These are phyloP conservation scores for Penicillium malachiteum DNA, from an alignment of 495 filamentous ascomycete species.

Conservation along the genomic window DNA sequence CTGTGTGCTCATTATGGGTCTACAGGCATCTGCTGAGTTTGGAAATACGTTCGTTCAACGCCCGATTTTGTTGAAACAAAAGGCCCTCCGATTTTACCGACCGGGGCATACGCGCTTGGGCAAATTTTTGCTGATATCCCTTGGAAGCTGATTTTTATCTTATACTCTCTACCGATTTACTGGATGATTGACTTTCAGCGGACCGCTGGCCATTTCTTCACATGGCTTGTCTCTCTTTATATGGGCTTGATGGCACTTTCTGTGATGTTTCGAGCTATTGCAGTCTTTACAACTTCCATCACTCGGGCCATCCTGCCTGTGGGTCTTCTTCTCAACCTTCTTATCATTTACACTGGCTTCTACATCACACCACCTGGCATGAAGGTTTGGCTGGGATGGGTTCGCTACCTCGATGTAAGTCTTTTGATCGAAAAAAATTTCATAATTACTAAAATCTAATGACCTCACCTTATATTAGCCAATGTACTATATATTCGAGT, in stretches of 20 bases:
- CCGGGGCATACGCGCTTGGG: conserved; percentile 15
- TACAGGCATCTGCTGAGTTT: conserved; percentile 17
- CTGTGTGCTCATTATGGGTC: conserved; percentile 12
- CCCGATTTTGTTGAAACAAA: conserved; percentile 16
- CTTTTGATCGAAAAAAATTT: too few relatives aligned
- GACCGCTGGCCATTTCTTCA: conserved; percentile 73
- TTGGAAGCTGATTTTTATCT: conserved; percentile 43
- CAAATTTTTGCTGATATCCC: conserved; percentile 13
- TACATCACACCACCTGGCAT: conserved; percentile 70
- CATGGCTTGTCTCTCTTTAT: conserved; percentile 59
- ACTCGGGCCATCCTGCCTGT: conserved; percentile 82
- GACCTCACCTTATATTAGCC: neutral
- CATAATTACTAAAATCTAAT: too few relatives aligned
- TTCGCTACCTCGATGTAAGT: conserved; percentile 73
- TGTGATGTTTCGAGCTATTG: conserved; percentile 76
- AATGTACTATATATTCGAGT: conserved; percentile 43
- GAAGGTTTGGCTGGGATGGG: conserved; percentile 81
- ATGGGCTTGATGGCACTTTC: conserved; percentile 69
- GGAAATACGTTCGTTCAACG: conserved; percentile 17
- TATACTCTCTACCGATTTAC: conserved; percentile 74
- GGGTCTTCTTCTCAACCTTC: conserved; percentile 72
- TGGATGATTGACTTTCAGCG: conserved; percentile 82
- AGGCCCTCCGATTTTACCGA: conserved; percentile 11
- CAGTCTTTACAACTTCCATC: conserved; percentile 70
- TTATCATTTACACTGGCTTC: conserved; percentile 90